Conservation (phyloP, 2,329 filamentous ascomycete genomes). For the Stenocarpella maydis region DNA sequence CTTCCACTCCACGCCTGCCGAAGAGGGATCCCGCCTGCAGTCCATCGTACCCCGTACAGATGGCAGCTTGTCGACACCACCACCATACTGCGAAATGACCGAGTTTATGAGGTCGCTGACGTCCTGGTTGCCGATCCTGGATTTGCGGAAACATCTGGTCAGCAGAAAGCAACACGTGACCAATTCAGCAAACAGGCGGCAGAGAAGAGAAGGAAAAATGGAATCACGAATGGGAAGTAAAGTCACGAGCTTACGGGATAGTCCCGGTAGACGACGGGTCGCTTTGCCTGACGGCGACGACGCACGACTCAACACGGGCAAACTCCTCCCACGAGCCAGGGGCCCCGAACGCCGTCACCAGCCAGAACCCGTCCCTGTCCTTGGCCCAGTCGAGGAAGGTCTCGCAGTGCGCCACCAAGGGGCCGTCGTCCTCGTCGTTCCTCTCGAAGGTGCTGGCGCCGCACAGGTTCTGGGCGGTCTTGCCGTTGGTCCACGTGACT, state of each 20-base stretch:
- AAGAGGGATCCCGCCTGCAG: constrained; percentile 33
- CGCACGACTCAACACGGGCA: constrained; percentile 28
- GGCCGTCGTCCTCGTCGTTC: constrained; percentile 4
- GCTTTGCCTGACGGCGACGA: constrained; percentile 21
- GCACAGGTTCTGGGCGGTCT: constrained; percentile 27
- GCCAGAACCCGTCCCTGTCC: constrained; percentile 29
- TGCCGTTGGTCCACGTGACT: constrained; percentile 30
- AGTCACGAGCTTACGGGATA: constrained; percentile 22
- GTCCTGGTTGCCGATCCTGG: constrained; percentile 33
- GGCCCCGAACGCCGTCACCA: constrained; percentile 26
- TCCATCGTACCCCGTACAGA: constrained; percentile 25
- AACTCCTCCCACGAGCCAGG: constrained; percentile 25
- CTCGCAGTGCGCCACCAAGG: constrained; percentile 6
- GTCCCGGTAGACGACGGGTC: constrained; percentile 9
- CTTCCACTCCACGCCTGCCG: constrained; percentile 30
- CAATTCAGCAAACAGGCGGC: neutral
- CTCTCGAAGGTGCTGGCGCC: constrained; percentile 18
- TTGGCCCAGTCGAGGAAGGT: constrained; percentile 18
- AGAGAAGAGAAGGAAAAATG: neutral
- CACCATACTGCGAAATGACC: constrained; percentile 14
- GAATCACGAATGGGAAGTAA: too few relatives aligned
- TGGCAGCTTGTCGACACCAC: neutral
- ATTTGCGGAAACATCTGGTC: neutral
- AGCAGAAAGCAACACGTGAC: neutral
- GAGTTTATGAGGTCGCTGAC: constrained; percentile 29